phyloP scores from a whole-genome alignment of 179 eudicot genomes.

The Carnegiea gigantea region DNA sequence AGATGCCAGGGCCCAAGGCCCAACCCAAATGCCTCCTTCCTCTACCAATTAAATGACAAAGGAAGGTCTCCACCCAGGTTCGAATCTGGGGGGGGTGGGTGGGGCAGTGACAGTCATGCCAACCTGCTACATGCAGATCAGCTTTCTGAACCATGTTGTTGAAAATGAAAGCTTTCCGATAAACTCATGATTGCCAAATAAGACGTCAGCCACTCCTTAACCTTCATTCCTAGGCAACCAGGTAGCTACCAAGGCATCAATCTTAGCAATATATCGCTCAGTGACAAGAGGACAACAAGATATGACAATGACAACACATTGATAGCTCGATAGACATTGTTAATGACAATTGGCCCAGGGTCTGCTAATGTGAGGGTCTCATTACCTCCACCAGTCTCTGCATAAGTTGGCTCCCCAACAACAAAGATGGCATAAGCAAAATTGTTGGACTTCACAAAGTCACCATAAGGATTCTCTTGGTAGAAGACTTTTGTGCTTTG shows the following conservation, averaged over 20 bases:
- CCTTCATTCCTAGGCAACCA: constrained; percentile 61
- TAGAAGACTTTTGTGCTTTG: constrained; percentile 42
- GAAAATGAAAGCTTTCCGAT: constrained; percentile 41
- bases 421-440: constrained; percentile 49
- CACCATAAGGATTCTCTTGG: constrained; percentile 36
- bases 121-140: no score
- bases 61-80: no score
- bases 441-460: constrained; percentile 38
- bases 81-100: no score
- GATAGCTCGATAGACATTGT: constrained; percentile 39
- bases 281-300: constrained; percentile 51
- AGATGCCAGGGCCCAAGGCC: no score
- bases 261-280: constrained; percentile 39
- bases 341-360: constrained; percentile 42
- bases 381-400: constrained; percentile 54
- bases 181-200: constrained; percentile 47
- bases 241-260: constrained; percentile 47
- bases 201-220: constrained; percentile 53
- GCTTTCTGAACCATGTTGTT: constrained; percentile 51
- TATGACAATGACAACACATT: constrained; percentile 45
- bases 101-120: no score
- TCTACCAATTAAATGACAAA: no score
- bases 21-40: no score
- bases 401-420: constrained; percentile 56
- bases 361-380: constrained; percentile 40